Base-by-base conservation (phyloP, 179 eudicot genomes). In the Camellia oleifera region DNA sequence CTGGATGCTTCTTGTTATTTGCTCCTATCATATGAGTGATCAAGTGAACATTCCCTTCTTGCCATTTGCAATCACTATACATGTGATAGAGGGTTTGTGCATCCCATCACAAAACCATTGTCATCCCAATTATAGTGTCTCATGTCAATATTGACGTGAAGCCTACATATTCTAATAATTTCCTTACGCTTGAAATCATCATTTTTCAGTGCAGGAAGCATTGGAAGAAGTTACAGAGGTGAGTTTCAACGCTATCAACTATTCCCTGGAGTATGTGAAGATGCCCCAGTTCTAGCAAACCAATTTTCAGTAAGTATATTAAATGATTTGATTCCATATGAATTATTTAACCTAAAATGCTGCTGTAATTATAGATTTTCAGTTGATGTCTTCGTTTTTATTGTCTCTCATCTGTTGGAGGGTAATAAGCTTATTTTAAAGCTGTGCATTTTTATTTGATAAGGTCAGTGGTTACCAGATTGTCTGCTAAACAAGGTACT, bases 241-340 rank as follows among this genome's bases (percentile, higher is more conserved):
- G 83, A 81, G 77, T 81, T 81, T 57, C 80, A 77, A 62, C 76
- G 83, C 54, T 81, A 76, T 52, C 83, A 81, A 62, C 62, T 81
- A 14, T 77, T 81, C 65, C 83, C 83, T 4, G 62, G 77, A 69
- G 26, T 23, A 62, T 69, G 80, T 77, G 83, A 81, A 32, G 72
- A 76, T 67, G 15, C 50, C 12, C 80, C 83, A 45, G 61, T 65
- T 71, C 70, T 81, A 60, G 80, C 80, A 50, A 81, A 81, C 77
- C 83, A 81, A 32, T 81, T 81, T 54, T 81, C 83, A 32, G 83
- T 81, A 63, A 69, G 80, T 77, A 2, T 23, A 4, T 5, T 61
- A 61, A 4, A 61, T 61, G 14, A 56, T 61, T 61, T 17, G 7
- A 61, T 17, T 61, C 65, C 23, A 61, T 61, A 3, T n/a, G n/a